These are phyloP conservation scores for Quercus gilva DNA, from an alignment of 306 rosid species.

Conservation along the genomic window DNA sequence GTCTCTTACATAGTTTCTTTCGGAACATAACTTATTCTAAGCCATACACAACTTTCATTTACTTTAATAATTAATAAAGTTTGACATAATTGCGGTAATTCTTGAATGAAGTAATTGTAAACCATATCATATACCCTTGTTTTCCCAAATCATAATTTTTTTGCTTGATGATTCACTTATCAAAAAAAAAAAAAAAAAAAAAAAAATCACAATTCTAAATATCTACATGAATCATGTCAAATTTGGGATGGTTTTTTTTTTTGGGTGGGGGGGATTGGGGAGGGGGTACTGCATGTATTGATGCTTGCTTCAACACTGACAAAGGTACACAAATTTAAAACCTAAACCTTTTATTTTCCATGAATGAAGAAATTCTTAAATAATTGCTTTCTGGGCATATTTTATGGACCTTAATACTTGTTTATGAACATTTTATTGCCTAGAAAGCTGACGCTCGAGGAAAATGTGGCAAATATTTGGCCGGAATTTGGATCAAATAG, in stretches of 20 bases:
- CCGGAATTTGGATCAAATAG: conserved; percentile 79
- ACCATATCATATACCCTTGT: not conserved
- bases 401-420: conserved; percentile 9
- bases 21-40: not conserved
- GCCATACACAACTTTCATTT: not conserved
- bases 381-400: not conserved
- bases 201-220: not conserved
- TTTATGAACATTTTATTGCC: conserved; percentile 20
- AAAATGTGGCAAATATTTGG: conserved; percentile 81
- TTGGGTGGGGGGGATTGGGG: too few relatives aligned
- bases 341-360: too few relatives aligned
- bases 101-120: not conserved
- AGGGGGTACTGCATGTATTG: not conserved
- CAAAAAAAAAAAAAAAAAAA: too few relatives aligned
- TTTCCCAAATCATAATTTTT: not conserved
- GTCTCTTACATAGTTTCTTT: not conserved
- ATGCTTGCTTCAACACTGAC: conserved; percentile 5
- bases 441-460: conserved; percentile 84
- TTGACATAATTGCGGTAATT: not conserved
- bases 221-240: not conserved
- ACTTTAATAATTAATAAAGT: not conserved
- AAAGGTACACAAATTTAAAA: not conserved
- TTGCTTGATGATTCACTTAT: not conserved
- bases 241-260: not conserved
- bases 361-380: not conserved